phyloP scores from a whole-genome alignment of 2,329 filamentous ascomycete genomes.

The Chaetomium sp. region DNA sequence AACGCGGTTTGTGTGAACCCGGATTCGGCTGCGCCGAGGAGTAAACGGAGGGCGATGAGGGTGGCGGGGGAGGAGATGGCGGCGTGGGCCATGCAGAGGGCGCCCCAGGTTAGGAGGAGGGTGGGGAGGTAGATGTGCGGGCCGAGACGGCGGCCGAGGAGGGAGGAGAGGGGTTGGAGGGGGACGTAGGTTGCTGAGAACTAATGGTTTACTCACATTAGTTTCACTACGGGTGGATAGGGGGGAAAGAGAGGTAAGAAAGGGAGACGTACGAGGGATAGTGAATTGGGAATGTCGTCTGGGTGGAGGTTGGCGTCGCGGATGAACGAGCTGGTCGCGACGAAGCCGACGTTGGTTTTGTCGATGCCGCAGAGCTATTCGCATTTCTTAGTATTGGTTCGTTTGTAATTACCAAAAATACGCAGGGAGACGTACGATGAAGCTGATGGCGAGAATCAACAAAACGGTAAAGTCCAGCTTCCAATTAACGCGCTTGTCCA shows the following conservation, averaged over 20 bases:
- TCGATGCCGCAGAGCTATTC: slow-evolving; percentile 7
- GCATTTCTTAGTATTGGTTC: neutral
- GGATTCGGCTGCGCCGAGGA: slow-evolving; percentile 2
- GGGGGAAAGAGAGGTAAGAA: neutral
- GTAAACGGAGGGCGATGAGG: slow-evolving; percentile 1
- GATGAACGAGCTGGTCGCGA: slow-evolving; percentile 2
- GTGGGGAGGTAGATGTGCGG: neutral
- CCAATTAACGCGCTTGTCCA: slow-evolving; percentile 1
- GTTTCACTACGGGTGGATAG: too few species aligned
- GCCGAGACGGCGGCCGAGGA: slow-evolving; percentile 2
- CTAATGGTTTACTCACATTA: neutral
- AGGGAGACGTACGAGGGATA: neutral
- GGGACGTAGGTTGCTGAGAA: slow-evolving; percentile 6
- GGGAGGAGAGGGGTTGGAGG: neutral
- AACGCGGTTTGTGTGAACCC: slow-evolving; percentile 4
- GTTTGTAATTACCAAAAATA: neutral
- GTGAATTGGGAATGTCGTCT: slow-evolving; percentile 2
- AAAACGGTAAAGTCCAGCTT: neutral
- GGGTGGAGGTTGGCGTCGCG: slow-evolving; percentile 4
- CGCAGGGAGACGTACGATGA: neutral
- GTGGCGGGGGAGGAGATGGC: neutral
- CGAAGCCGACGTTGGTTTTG: slow-evolving; percentile 6
- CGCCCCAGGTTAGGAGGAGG: neutral
- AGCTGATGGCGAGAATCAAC: neutral
- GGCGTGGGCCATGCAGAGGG: slow-evolving; percentile 4